phyloP scores from a whole-genome alignment of 306 rosid genomes.

The Fragaria vesca region DNA sequence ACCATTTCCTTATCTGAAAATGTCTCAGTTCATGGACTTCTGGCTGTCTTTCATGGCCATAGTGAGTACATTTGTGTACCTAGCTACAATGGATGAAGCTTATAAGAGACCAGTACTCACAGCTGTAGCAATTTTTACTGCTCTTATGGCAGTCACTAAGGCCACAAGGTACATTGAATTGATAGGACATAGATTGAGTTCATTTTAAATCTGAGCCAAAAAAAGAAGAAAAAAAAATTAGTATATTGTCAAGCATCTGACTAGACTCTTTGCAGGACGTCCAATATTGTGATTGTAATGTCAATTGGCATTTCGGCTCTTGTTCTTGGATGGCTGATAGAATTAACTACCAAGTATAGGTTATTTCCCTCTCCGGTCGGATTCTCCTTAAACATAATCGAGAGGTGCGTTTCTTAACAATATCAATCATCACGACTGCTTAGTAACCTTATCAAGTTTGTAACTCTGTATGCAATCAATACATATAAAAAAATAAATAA shows the following conservation, averaged over 20 bases:
- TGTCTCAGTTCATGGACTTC: conserved; percentile 92
- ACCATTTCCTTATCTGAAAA: conserved; percentile 15
- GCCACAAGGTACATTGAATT: conserved; percentile 67
- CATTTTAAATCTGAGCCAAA: not conserved
- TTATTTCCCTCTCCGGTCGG: conserved; percentile 33
- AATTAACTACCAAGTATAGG: conserved; percentile 40
- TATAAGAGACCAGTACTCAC: conserved; percentile 82
- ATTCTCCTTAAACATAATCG: conserved; percentile 29
- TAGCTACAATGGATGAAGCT: conserved; percentile 69
- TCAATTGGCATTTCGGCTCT: conserved; percentile 47
- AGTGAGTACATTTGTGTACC: conserved; percentile 80
- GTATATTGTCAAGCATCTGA: conserved; percentile 15
- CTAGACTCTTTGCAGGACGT: conserved; percentile 37
- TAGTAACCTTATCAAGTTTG: not conserved
- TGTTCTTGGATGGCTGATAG: conserved; percentile 54
- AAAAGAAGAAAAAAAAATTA: not conserved
- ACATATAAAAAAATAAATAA: not conserved
- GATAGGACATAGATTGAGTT: not conserved
- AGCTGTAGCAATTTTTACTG: conserved; percentile 76
- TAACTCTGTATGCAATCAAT: not conserved
- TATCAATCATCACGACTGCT: not conserved
- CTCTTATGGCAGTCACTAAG: conserved; percentile 80
- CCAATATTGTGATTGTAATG: conserved; percentile 46
- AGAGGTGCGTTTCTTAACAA: conserved; percentile 34
- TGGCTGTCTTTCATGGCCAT: conserved; percentile 99